Conservation (phyloP, 2,329 filamentous ascomycete species). For the Alternaria burnsii region DNA sequence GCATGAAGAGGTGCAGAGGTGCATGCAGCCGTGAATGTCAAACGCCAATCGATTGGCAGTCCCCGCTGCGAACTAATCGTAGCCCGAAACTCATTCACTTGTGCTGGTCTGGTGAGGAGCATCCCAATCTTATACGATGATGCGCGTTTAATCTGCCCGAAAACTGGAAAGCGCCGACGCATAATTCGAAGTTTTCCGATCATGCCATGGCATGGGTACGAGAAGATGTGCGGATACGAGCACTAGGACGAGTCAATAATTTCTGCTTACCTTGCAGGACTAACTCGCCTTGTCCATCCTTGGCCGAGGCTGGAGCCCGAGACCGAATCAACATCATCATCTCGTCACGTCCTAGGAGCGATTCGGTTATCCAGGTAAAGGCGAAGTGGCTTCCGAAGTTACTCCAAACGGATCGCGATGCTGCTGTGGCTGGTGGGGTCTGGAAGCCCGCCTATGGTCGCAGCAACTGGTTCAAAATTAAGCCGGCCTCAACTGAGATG, state of each 20-base stretch:
- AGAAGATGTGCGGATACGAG: conserved; percentile 22
- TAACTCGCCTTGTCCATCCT: conserved; percentile 9
- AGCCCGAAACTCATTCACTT: not conserved
- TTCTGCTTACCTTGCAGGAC: conserved; percentile 24
- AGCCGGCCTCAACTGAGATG: not conserved
- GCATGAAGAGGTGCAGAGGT: conserved; percentile 4
- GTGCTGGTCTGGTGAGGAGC: not conserved
- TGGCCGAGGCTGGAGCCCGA: conserved; percentile 14
- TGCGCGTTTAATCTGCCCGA: not conserved
- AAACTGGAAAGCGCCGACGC: conserved; percentile 1
- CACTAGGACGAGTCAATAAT: conserved; percentile 26
- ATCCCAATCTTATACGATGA: not conserved
- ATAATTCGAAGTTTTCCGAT: conserved; percentile 1
- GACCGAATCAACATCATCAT: conserved; percentile 9
- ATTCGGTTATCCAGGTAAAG: conserved; percentile 1
- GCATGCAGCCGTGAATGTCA: not conserved
- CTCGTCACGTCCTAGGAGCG: conserved; percentile 7
- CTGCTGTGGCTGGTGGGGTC: conserved; percentile 10
- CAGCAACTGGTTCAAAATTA: not conserved
- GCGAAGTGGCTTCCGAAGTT: conserved; percentile 13
- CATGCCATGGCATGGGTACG: conserved; percentile 8
- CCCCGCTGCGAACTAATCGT: conserved; percentile 2
- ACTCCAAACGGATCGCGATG: not conserved
- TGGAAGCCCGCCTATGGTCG: not conserved
- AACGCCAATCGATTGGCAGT: not conserved